A percentile compares a stretch with the other conserved stretches of the same genome.
These are phyloP conservation scores for Clathrospora elynae DNA, from an alignment of 2,329 filamentous ascomycete genomes.

Conservation along the genomic window DNA sequence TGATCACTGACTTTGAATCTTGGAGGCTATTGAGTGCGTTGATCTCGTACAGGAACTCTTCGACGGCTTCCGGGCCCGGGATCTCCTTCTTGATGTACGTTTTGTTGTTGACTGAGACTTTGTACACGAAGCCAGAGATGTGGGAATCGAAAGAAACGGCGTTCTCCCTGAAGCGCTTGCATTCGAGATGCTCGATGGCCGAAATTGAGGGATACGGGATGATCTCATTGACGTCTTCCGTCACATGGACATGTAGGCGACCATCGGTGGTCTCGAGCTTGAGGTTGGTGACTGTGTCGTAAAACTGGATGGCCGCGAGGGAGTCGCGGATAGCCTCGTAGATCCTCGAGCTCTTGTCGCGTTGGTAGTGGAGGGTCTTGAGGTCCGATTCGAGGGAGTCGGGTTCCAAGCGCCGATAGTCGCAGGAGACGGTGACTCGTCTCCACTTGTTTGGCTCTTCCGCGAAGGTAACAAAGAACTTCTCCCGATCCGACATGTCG, in stretches of 20 bases:
- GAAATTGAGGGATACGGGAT: constrained; percentile 79
- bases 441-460: constrained; percentile 80
- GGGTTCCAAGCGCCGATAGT: constrained; percentile 80
- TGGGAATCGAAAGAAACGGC: constrained; percentile 86
- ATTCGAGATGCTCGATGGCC: constrained; percentile 72
- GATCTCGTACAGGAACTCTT: constrained; percentile 97
- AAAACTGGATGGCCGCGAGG: constrained; percentile 91
- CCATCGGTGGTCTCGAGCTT: constrained; percentile 89
- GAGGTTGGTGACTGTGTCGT: constrained; percentile 92
- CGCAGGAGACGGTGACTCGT: constrained; percentile 88
- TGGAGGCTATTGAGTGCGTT: constrained; percentile 85
- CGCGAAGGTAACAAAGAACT: constrained; percentile 96
- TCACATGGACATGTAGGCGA: constrained; percentile 91
- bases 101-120: constrained; percentile 72
- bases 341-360: constrained; percentile 90
- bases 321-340: constrained; percentile 95
- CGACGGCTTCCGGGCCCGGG: constrained; percentile 89
- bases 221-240: constrained; percentile 96
- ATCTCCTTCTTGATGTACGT: constrained; percentile 97
- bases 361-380: constrained; percentile 75
- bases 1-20: constrained; percentile 76
- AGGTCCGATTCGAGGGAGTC: constrained; percentile 88
- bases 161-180: constrained; percentile 67
- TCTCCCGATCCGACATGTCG: constrained; percentile 89
- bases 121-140: constrained; percentile 97